These are phyloP conservation scores for Nothopassalora personata DNA, from an alignment of 2,329 filamentous ascomycete species.

Conservation along the genomic window DNA sequence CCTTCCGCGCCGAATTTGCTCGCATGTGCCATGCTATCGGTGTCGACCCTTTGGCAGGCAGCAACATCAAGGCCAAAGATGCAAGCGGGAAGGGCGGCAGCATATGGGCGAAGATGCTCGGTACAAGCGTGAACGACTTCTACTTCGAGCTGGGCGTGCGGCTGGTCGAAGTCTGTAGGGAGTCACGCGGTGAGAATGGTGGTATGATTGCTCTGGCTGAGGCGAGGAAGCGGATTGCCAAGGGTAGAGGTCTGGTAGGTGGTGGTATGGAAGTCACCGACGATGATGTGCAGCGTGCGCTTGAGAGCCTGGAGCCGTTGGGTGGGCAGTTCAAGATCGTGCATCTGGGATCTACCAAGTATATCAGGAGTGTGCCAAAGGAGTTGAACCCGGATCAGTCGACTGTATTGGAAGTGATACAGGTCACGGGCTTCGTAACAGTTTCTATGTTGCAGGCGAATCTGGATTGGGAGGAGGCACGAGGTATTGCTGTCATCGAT, in stretches of 20 bases:
- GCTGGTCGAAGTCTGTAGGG: constrained; percentile 86
- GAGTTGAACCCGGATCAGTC: constrained; percentile 94
- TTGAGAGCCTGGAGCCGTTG: constrained; percentile 78
- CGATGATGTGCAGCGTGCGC: constrained; percentile 86
- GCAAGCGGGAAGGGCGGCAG: constrained; percentile 54
- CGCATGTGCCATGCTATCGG: constrained; percentile 98
- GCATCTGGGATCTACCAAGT: constrained; percentile 73
- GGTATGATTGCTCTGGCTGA: constrained; percentile 82
- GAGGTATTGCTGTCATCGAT: constrained; percentile 84
- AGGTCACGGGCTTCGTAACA: constrained; percentile 84
- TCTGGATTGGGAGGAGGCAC: constrained; percentile 74
- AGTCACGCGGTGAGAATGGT: constrained; percentile 83
- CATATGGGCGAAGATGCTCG: constrained; percentile 89
- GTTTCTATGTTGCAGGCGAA: constrained; percentile 85
- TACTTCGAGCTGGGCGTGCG: constrained; percentile 97
- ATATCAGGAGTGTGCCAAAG: constrained; percentile 88
- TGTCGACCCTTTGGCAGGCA: constrained; percentile 77
- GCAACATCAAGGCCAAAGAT: constrained; percentile 33
- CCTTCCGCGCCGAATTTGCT: constrained; percentile 92
- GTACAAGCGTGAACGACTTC: constrained; percentile 91
- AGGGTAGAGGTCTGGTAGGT: constrained; percentile 70
- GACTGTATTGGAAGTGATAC: constrained; percentile 82
- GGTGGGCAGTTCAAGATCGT: constrained; percentile 84
- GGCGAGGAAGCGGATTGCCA: constrained; percentile 68
- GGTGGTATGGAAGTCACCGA: constrained; percentile 73